Conservation (phyloP, 306 rosid genomes). For the Cercis canadensis region DNA sequence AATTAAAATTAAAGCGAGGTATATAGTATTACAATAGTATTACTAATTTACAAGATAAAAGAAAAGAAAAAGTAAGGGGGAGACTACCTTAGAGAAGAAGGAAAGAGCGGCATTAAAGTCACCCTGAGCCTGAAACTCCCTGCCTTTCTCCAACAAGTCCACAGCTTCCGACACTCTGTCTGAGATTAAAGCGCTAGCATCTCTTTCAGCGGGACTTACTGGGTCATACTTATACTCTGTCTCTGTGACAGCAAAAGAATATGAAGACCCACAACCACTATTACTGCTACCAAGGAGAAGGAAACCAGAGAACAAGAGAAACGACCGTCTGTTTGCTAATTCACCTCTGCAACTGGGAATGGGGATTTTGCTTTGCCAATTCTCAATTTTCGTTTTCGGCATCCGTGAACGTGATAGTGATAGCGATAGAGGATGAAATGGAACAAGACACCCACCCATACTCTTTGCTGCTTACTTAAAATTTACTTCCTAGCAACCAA, state of each 20-base stretch:
- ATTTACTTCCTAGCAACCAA: no score
- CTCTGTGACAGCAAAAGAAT: no score
- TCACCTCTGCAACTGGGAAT: conserved; percentile 25
- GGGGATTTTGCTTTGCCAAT: conserved; percentile 33
- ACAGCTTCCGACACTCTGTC: conserved; percentile 63
- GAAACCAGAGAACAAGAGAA: conserved; percentile 53
- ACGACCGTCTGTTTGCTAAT: conserved; percentile 51
- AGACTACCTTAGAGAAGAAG: conserved; percentile 64
- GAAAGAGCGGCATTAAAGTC: conserved; percentile 70
- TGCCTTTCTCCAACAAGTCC: conserved; percentile 76
- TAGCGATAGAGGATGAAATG: conserved; percentile 44
- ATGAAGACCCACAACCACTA: conserved; percentile 28
- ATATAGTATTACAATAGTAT: no score
- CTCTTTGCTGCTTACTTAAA: no score
- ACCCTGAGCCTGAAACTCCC: conserved; percentile 71
- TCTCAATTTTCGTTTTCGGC: conserved; percentile 18
- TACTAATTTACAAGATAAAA: no score
- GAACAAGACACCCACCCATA: conserved; percentile 54
- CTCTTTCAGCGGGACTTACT: conserved; percentile 53
- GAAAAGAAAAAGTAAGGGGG: not conserved
- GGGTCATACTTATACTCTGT: conserved; percentile 54
- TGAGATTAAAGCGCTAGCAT: conserved; percentile 57
- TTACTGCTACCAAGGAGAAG: conserved; percentile 46
- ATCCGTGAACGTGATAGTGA: not conserved
- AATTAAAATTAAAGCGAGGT: no score